Evolutionary conservation across 495 filamentous ascomycete species (phyloP).

Genomic region (Penicillium pancosmium): DNA sequence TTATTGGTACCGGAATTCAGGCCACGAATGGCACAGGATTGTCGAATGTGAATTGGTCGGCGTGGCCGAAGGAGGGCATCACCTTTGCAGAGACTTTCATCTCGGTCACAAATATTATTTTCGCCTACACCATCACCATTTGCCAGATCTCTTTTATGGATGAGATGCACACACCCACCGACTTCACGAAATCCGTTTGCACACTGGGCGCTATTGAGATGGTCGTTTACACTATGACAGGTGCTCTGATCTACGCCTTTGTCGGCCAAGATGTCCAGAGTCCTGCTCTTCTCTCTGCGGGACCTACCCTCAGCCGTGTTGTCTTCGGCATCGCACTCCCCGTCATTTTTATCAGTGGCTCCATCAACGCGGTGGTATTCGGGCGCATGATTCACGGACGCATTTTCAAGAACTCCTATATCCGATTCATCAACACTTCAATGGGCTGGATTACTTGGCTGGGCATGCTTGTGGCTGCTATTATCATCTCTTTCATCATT

Average conservation of each 20-base stretch:
- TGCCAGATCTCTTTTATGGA: constrained; percentile 3
- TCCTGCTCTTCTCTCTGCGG: neutral
- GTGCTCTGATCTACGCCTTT: neutral
- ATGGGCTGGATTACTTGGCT: neutral
- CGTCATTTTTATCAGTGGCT: neutral
- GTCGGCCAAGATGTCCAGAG: neutral
- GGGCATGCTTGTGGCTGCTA: neutral
- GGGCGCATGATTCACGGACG: neutral
- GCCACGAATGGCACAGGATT: neutral
- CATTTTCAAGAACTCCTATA: constrained; percentile 5
- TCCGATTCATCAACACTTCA: neutral
- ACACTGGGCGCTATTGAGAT: constrained; percentile 3
- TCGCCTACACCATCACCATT: constrained; percentile 1
- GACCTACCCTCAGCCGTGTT: neutral
- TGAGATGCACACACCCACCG: neutral
- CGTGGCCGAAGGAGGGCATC: neutral
- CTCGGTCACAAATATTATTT: constrained; percentile 3
- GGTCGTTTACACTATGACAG: constrained; percentile 1
- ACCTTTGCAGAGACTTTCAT: neutral
- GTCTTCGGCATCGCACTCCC: neutral
- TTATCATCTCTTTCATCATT: constrained; percentile 1
- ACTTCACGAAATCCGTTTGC: constrained; percentile 1
- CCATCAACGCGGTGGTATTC: neutral
- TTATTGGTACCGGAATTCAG: neutral
- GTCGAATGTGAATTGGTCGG: neutral